Evolutionary conservation across 2,329 filamentous ascomycete genomes (phyloP).

Genomic region (Lachnellula suecica): DNA sequence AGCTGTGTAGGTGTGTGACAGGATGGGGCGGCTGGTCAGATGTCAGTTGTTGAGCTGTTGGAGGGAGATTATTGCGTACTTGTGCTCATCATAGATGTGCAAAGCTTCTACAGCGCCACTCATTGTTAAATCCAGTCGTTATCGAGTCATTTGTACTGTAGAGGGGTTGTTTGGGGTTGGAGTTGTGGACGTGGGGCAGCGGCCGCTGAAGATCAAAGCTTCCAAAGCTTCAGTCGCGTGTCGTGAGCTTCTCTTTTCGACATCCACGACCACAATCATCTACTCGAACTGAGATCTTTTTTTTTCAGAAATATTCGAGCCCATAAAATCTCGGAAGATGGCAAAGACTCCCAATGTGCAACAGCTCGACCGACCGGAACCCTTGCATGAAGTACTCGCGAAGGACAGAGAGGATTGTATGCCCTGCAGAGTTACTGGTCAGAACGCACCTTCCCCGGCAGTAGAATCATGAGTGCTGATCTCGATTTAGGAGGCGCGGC

Average conservation of each 20-base stretch:
- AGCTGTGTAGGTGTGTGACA: slow-evolving; percentile 94
- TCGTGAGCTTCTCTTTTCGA: not conserved
- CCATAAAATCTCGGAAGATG: not conserved
- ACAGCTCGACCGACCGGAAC: slow-evolving; percentile 26
- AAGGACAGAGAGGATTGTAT: slow-evolving; percentile 40
- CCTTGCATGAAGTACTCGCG: slow-evolving; percentile 24
- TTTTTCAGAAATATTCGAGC: not conserved
- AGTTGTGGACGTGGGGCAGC: slow-evolving; percentile 5
- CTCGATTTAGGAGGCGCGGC: slow-evolving; percentile 62
- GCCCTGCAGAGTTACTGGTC: slow-evolving; percentile 33
- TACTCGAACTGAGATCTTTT: not conserved
- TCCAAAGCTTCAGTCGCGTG: not conserved
- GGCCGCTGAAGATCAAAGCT: not conserved
- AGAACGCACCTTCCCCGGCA: slow-evolving; percentile 3
- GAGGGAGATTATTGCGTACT: slow-evolving; percentile 53
- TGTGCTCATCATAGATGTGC: slow-evolving; percentile 95
- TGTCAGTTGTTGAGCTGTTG: slow-evolving; percentile 22
- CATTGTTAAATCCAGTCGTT: slow-evolving; percentile 51
- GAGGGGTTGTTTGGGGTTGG: not conserved
- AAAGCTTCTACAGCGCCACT: slow-evolving; percentile 89
- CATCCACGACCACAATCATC: not conserved
- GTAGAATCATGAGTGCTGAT: slow-evolving; percentile 6
- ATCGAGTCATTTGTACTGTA: slow-evolving; percentile 18
- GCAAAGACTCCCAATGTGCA: slow-evolving; percentile 10
- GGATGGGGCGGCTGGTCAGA: slow-evolving; percentile 67